These are phyloP conservation scores for Hemerocallis citrina DNA, from an alignment of 106 monocot genomes.

Conservation along the genomic window DNA sequence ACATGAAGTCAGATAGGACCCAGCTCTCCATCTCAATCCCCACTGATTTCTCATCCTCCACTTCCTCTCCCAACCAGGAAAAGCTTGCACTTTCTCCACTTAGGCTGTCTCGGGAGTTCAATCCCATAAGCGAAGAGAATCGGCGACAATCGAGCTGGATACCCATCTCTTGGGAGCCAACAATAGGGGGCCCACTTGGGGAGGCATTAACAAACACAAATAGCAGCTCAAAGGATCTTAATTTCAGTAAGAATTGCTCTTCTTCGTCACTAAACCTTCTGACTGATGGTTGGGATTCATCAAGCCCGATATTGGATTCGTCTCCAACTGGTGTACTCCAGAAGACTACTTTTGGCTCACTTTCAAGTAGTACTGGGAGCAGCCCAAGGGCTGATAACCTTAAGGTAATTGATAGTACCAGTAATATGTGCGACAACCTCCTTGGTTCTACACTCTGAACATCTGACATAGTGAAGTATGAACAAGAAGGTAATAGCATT, in stretches of 20 bases:
- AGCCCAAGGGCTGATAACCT: conserved; percentile 57
- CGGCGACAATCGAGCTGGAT: conserved; percentile 29
- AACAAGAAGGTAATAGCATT: background rate
- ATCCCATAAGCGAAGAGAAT: conserved; percentile 18
- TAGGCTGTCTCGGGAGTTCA: conserved; percentile 31
- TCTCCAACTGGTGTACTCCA: conserved; percentile 80
- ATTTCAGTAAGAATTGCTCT: conserved; percentile 28
- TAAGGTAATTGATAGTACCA: background rate
- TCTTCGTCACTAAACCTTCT: conserved; percentile 52
- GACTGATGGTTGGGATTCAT: conserved; percentile 48
- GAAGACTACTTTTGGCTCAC: conserved; percentile 60
- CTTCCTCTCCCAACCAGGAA: conserved; percentile 41
- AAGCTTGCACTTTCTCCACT: conserved; percentile 39
- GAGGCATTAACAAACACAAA: conserved; percentile 74
- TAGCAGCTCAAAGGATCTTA: conserved; percentile 25
- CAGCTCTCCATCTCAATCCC: conserved; percentile 86
- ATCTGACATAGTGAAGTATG: conserved; percentile 1
- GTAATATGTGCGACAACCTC: conserved; percentile 38
- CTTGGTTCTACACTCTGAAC: conserved; percentile 36
- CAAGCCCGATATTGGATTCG: conserved; percentile 34
- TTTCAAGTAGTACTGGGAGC: conserved; percentile 78
- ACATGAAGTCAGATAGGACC: conserved; percentile 35
- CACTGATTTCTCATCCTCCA: conserved; percentile 50
- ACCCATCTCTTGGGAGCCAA: conserved; percentile 65
- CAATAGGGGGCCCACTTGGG: conserved; percentile 79